Conservation (phyloP, 2,329 filamentous ascomycete species). For the Tolypocladium inflatum region DNA sequence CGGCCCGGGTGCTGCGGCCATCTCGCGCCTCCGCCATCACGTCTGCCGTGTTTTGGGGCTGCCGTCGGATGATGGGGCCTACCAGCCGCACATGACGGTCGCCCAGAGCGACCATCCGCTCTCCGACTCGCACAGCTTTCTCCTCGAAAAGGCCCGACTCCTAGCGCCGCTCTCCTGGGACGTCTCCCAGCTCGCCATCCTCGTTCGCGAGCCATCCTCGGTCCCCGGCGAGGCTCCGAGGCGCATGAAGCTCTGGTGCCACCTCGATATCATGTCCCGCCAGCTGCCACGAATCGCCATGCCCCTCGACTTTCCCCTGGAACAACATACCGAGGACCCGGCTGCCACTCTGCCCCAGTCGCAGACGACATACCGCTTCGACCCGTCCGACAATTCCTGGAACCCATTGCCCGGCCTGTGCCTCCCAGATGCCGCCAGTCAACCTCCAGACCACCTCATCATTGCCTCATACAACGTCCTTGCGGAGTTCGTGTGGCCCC, state of each 20-base stretch:
- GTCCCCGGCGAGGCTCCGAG: constrained; percentile 18
- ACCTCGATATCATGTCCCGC: constrained; percentile 25
- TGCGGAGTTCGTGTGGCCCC: constrained; percentile 39
- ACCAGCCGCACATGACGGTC: constrained; percentile 45
- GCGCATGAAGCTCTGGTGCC: constrained; percentile 49
- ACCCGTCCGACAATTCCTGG: background rate
- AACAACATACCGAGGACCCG: background rate
- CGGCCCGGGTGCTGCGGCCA: background rate
- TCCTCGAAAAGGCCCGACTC: constrained; percentile 41
- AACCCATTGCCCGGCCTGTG: background rate
- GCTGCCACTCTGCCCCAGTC: background rate
- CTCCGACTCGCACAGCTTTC: constrained; percentile 35
- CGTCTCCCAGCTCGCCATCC: constrained; percentile 37
- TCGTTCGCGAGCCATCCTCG: constrained; percentile 37
- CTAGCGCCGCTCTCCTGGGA: constrained; percentile 40
- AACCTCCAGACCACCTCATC: constrained; percentile 12
- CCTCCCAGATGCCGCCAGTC: background rate
- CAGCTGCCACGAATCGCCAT: background rate
- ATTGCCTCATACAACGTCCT: constrained; percentile 45
- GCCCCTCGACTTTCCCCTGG: background rate
- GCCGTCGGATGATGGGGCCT: constrained; percentile 11
- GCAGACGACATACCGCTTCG: background rate
- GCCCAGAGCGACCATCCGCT: constrained; percentile 43
- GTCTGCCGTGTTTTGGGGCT: constrained; percentile 28
- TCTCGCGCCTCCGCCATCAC: constrained; percentile 23